These are phyloP conservation scores for Huntiella bhutanensis DNA, from an alignment of 2,329 filamentous ascomycete species.

Conservation along the genomic window DNA sequence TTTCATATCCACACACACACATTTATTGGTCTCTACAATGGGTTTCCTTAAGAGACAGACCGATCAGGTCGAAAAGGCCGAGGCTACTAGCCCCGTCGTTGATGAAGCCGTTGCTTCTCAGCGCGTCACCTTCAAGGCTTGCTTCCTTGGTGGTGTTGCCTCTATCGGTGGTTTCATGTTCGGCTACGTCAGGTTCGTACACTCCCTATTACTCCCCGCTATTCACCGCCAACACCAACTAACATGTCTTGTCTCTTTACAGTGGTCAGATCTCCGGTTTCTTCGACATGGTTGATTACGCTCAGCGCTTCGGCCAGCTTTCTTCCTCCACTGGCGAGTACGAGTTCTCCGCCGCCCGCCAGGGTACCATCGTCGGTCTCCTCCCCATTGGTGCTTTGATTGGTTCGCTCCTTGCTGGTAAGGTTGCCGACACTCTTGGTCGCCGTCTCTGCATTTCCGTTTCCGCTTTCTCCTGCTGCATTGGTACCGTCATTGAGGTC, in stretches of 20 bases:
- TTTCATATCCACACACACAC: background rate
- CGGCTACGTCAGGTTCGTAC: slow-evolving; percentile 32
- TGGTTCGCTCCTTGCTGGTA: slow-evolving; percentile 38
- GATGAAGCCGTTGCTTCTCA: slow-evolving; percentile 13
- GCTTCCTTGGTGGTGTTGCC: slow-evolving; percentile 30
- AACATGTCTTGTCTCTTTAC: slow-evolving; percentile 7
- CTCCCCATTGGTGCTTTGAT: slow-evolving; percentile 40
- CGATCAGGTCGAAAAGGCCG: slow-evolving; percentile 11
- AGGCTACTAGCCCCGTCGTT: background rate
- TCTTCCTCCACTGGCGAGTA: slow-evolving; percentile 19
- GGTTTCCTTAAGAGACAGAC: slow-evolving; percentile 12
- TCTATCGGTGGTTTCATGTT: slow-evolving; percentile 40
- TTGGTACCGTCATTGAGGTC: slow-evolving; percentile 46
- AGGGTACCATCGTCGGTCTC: slow-evolving; percentile 46
- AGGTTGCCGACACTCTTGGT: slow-evolving; percentile 41
- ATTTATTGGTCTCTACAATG: slow-evolving; percentile 1
- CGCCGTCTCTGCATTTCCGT: slow-evolving; percentile 42
- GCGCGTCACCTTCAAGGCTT: slow-evolving; percentile 23
- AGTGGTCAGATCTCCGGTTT: slow-evolving; percentile 44
- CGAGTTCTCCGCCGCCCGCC: slow-evolving; percentile 36
- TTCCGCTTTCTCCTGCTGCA: slow-evolving; percentile 41
- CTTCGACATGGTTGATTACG: slow-evolving; percentile 39
- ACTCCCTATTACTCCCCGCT: background rate
- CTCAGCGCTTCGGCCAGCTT: slow-evolving; percentile 30
- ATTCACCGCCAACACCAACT: background rate